Evolutionary conservation across 2,329 filamentous ascomycete species (phyloP), one percentile per base, ranked within the genome.

Genomic region (Cladosporium sphaerospermum): DNA sequence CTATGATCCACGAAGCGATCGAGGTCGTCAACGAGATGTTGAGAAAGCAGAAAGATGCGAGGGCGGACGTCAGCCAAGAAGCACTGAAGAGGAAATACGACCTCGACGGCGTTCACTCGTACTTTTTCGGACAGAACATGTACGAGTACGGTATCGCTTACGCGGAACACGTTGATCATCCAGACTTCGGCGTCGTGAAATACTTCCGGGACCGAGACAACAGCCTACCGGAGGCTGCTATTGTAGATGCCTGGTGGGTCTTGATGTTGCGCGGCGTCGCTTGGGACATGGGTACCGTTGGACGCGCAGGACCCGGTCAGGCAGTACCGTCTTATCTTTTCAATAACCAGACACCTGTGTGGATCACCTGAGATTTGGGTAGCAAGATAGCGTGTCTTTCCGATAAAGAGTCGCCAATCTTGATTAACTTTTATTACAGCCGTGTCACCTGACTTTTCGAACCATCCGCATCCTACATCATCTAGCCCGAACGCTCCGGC

Each of bases 401-500:
- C 23, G 23, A 28, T 7, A 28, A 28, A 7, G 23, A 28, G 5
- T 28, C 23, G 7, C 7, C 23, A 28, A 28, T 28, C 23, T 28
- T 28, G 7, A 28, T 28, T 28, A 28, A 28, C 23, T 28, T 28
- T 28, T 28, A 28, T 28, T 28, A 28, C 23, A 28, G 7, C 7
- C 23, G 23, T 28, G 23, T 28, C 23, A 28, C 23, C 23, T 28
- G 4, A 23, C 1, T 28, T 28, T 28, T 28, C 7, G 23, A 28
- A 28, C 23, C 23, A 28, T 28, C 23, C 23, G 23, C 23, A 28
- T 28, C 5, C 23, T 28, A 28, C 23, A 28, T 28, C 4, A 7
- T 28, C 7, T 28, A 28, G 23, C 4, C 4, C 36, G 43, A 47
- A 28, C 54, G 54, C 40, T 56, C 67, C 3, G 69, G 69, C 69